Percentiles rank a stretch among this genome's conserved stretches.
Conservation (phyloP, 148 eudicot species). For the Talinum fruticosum region DNA sequence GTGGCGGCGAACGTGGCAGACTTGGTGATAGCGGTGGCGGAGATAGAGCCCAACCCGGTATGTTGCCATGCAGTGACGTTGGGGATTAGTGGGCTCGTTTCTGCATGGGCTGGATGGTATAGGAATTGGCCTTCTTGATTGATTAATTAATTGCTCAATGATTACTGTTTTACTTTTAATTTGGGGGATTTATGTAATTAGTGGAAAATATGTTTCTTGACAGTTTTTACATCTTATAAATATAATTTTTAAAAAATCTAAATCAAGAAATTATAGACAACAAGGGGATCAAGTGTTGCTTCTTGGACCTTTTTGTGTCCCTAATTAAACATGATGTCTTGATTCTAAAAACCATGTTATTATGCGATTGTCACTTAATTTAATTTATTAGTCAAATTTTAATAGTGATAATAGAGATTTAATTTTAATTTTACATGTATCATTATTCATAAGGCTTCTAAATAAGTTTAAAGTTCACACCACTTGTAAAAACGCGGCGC, state of each 20-base stretch:
- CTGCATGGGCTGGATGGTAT: conserved; percentile 99
- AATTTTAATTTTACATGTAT: too few species aligned
- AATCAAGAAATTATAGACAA: background rate
- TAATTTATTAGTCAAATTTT: too few species aligned
- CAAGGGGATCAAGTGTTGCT: background rate
- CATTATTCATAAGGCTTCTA: too few species aligned
- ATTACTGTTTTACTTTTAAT: background rate
- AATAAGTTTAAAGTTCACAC: too few species aligned
- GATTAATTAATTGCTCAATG: background rate
- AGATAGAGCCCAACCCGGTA: conserved; percentile 83
- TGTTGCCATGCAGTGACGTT: conserved; percentile 76
- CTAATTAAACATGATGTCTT: too few species aligned
- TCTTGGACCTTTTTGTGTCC: too few species aligned
- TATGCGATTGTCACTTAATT: too few species aligned
- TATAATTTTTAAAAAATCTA: background rate
- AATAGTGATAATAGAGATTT: too few species aligned
- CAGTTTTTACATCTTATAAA: background rate
- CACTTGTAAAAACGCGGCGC: too few species aligned
- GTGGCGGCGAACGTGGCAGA: conserved; percentile 95
- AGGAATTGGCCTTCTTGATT: conserved; percentile 87
- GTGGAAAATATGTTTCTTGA: background rate
- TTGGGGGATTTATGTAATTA: background rate
- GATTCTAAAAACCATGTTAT: too few species aligned
- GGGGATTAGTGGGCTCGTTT: conserved; percentile 90
- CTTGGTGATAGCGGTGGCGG: conserved; percentile 79